Evolutionary conservation across 768 basidiomycete species (phyloP).

Genomic region (Naematelia aurantialba): DNA sequence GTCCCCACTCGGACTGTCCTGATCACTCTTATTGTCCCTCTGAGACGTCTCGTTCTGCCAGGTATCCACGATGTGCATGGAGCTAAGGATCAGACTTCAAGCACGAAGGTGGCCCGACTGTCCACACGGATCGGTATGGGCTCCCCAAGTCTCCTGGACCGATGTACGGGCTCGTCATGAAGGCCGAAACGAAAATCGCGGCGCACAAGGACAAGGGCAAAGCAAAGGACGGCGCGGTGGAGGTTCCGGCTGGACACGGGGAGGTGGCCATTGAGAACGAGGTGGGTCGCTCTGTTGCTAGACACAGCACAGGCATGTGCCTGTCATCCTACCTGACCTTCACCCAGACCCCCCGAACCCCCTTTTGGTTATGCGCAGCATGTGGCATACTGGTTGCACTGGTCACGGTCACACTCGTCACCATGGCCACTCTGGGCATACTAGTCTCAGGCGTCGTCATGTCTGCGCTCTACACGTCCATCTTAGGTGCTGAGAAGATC

Average conservation of each 20-base stretch:
- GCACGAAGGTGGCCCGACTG: background rate
- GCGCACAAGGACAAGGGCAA: background rate
- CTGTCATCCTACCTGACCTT: background rate
- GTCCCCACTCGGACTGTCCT: too few relatives aligned
- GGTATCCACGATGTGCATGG: too few relatives aligned
- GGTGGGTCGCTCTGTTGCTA: background rate
- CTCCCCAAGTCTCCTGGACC: background rate
- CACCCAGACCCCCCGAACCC: background rate
- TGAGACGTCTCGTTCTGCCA: too few relatives aligned
- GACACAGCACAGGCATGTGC: too few relatives aligned
- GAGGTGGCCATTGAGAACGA: background rate
- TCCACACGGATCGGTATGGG: background rate
- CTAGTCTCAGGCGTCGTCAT: too few relatives aligned
- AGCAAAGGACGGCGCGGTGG: background rate
- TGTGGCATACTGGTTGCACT: too few relatives aligned
- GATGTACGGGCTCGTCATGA: background rate
- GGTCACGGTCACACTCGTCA: too few relatives aligned
- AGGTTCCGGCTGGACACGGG: background rate
- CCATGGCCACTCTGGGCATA: too few relatives aligned
- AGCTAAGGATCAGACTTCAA: too few relatives aligned
- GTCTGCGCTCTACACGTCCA: too few relatives aligned
- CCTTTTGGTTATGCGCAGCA: too few relatives aligned
- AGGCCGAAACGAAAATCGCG: background rate
- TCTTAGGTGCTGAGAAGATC: background rate
- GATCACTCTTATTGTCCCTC: too few relatives aligned